Base-by-base conservation (phyloP, 2,329 filamentous ascomycete genomes). In the Epichloe scottii region DNA sequence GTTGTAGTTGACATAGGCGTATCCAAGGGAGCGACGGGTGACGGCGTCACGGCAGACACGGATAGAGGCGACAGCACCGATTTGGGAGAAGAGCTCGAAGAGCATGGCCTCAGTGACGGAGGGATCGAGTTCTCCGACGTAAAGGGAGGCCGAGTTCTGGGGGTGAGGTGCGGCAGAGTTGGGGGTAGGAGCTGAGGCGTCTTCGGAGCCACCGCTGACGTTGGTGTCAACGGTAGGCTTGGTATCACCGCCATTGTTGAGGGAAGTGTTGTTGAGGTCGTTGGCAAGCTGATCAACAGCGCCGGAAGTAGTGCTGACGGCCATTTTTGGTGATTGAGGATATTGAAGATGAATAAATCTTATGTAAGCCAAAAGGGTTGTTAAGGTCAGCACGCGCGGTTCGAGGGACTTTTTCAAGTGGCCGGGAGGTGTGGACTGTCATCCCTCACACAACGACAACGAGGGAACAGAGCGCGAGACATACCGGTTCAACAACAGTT, bases 1-100 rank as follows among this genome's bases (percentile, higher is more conserved):
- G 79, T 97, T 98, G 83, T 97, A 98, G 83, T 98, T 98, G 74
- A 98, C 93, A 72, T 98, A 98, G 71, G 93, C 93, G 71, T 98
- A 98, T 61, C 93, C 93, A 60, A 98, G 89, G 59, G 93, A 98
- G 72, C 93, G 91, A 70, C 93, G 90, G 66, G 93, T 97, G 68
- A 98, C 90, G 57, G 93, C 91, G 68, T 98, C 93, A 75, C 93
- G 93, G 82, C 93, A 98, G 69, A 98, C 93, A 81, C 93, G 93
- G 72, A 98, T 98, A 55, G 93, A 98, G 60, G 93, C 93, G 64
- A 98, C 93, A 66, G 95, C 91, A 62, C 93, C 93, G 67, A 98
- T 98, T 73, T 94, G 93, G 55, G 93, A 97, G 81, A 98, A 98
- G 58, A 98, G 87, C 82, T 98, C 93, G 73, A 97, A 98, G 66